Evolutionary conservation across 2,329 filamentous ascomycete genomes (phyloP).

Genomic region (Domatiomyces catenatus): DNA sequence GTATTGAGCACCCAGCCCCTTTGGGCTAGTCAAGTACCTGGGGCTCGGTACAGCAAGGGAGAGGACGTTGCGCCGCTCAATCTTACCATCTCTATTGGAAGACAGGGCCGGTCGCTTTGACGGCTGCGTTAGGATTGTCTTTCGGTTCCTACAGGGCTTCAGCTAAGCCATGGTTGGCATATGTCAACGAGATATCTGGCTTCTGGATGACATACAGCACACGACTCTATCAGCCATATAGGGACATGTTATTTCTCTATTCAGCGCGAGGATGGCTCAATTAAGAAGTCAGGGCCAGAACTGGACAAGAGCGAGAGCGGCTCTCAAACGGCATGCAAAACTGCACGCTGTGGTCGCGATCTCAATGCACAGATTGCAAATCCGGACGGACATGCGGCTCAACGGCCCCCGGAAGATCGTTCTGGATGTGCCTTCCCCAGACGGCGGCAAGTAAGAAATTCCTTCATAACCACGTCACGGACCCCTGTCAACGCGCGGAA

Average conservation of each 20-base stretch:
- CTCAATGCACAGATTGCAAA: background rate
- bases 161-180: background rate
- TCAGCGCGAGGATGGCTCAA: background rate
- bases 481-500: too few relatives aligned
- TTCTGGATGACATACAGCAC: too few relatives aligned
- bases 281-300: background rate
- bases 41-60: background rate
- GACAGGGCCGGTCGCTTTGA: background rate
- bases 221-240: background rate
- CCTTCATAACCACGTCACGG: too few relatives aligned
- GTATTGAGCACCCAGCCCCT: background rate
- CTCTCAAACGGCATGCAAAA: background rate
- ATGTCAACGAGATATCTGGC: background rate
- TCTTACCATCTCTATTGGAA: background rate
- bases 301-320: background rate
- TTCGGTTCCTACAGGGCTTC: background rate
- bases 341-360: background rate
- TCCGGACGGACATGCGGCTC: background rate
- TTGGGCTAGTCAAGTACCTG: background rate
- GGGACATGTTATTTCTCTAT: background rate
- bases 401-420: background rate
- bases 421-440: background rate
- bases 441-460: background rate
- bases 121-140: background rate
- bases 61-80: background rate